These are phyloP conservation scores for Leishmania arabica DNA, from an alignment of 208 protist genomes.

Conservation along the genomic window DNA sequence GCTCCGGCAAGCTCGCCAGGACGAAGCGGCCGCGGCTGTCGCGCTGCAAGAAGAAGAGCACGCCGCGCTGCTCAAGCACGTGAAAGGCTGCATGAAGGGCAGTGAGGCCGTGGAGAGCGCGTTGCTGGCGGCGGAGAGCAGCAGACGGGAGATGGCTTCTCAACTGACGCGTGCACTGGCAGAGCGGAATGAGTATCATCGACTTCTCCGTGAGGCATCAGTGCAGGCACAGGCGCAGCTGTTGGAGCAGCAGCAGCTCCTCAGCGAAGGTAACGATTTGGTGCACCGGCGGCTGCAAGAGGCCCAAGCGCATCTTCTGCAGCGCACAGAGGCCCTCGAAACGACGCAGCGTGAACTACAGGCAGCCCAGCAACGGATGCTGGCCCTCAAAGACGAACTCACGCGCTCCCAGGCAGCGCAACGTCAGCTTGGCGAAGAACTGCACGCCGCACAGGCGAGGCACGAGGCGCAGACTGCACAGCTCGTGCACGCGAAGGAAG, in stretches of 20 bases:
- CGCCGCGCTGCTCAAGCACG: slow-evolving; percentile 24
- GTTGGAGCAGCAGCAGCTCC: slow-evolving; percentile 68
- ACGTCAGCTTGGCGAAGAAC: slow-evolving; percentile 44
- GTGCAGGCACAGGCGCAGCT: slow-evolving; percentile 40
- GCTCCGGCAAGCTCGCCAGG: slow-evolving; percentile 11
- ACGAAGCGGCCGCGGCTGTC: slow-evolving; percentile 16
- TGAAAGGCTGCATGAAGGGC: slow-evolving; percentile 46
- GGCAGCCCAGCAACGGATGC: background rate
- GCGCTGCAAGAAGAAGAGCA: slow-evolving; percentile 27
- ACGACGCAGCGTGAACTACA: slow-evolving; percentile 27
- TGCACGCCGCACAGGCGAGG: slow-evolving; percentile 2
- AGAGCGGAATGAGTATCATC: slow-evolving; percentile 31
- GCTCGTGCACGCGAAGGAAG: slow-evolving; percentile 28
- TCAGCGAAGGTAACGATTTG: slow-evolving; percentile 22
- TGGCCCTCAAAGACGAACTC: background rate
- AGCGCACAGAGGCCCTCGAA: slow-evolving; percentile 15
- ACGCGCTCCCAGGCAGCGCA: slow-evolving; percentile 8
- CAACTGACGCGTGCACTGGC: slow-evolving; percentile 20
- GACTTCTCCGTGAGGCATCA: slow-evolving; percentile 21
- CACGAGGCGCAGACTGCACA: slow-evolving; percentile 3
- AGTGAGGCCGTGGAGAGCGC: slow-evolving; percentile 46
- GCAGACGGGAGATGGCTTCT: slow-evolving; percentile 23
- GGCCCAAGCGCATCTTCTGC: slow-evolving; percentile 7
- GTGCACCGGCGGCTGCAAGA: slow-evolving; percentile 17
- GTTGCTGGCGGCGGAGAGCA: slow-evolving; percentile 33